Base-by-base conservation (phyloP, 805 yeast genomes). In the Candida easanensis region DNA sequence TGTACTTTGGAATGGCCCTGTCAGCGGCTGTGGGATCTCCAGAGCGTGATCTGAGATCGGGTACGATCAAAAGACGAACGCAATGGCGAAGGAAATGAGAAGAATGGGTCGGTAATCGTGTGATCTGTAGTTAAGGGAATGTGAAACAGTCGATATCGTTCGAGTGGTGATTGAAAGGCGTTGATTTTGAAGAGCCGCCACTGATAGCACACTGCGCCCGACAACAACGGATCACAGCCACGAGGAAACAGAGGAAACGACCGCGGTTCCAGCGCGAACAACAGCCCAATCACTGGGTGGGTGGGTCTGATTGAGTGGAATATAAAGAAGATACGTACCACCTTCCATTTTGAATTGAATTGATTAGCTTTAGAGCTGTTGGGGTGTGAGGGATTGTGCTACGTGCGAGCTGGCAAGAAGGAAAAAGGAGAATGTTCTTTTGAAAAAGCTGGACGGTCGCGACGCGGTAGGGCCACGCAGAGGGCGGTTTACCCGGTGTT, bases 331-430 rank as follows among this genome's bases (percentile, higher is more conserved):
- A 33, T 41, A 52, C 57, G 39, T 51, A 53, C 57, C 57, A 39
- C 53, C 54, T 51, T 50, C 57, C 57, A 53, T 53, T 53, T 53
- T 53, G 42, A 35, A 16, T 20, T 50, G n/a, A 33, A 36, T 42
- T 45, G 41, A 40, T 34, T 42, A 37, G 43, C 44, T 35, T 36
- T 38, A 22, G 16, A 36, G 46, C 41, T 43, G 33, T 32, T 18
- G 39, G 39, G 23, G n/a, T 11, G 5, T 5, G 10, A 26, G 30
- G n/a, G n/a, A 15, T 5, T 14, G 14, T 14, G 14, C 23, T 25
- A 32, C 28, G 45, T 16, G 39, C 6, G 33, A 30, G 51, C 39
- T 44, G 51, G 49, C 47, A 36, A 38, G 39, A 33, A 36, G 41
- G 42, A 41, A 46, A 43, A 43, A 39, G 49, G 42, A 36, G 44